Conservation (phyloP, 306 rosid genomes). For the Mucuna pruriens region DNA sequence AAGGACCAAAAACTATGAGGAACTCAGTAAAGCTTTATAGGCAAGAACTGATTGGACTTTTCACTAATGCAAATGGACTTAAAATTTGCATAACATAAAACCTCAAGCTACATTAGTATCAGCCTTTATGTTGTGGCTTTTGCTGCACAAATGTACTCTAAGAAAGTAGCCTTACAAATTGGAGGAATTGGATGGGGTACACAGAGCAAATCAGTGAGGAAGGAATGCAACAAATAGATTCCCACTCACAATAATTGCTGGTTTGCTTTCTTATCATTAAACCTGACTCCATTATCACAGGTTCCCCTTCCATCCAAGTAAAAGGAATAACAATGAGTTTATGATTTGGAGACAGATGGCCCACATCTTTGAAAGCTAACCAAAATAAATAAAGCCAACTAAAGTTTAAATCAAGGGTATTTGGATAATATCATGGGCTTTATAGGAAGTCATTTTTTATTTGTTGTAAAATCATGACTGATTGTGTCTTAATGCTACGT, state of each 20-base stretch:
- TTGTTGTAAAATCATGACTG: not conserved
- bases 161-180: not conserved
- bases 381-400: not conserved
- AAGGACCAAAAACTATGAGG: not conserved
- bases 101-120: not conserved
- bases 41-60: not conserved
- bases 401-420: not conserved
- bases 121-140: not conserved
- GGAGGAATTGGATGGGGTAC: not conserved
- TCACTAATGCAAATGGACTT: not conserved
- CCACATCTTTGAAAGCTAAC: not conserved
- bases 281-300: not conserved
- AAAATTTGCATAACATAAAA: not conserved
- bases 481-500: not conserved
- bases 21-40: not conserved
- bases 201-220: not conserved
- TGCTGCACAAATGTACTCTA: not conserved
- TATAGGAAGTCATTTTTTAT: not conserved
- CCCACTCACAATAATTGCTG: not conserved
- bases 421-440: conserved; percentile 5
- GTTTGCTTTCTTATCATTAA: not conserved
- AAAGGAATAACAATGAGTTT: conserved; percentile 1
- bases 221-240: not conserved
- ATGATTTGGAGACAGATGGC: not conserved
- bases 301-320: not conserved